These are phyloP conservation scores for Phellinidium pouzarii DNA, from an alignment of 1,284 basidiomycete species.

Conservation along the genomic window DNA sequence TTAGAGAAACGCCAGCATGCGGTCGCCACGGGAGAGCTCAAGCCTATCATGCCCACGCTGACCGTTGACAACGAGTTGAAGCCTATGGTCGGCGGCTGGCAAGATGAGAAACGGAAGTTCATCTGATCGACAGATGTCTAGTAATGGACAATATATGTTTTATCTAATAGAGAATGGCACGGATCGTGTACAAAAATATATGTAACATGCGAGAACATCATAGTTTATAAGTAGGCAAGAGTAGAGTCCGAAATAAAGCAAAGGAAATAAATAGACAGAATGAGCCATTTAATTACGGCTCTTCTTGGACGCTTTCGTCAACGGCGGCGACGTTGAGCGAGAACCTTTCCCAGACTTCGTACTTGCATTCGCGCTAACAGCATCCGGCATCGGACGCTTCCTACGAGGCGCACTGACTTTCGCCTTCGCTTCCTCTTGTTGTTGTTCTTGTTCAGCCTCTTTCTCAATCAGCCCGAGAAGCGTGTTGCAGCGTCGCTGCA, in stretches of 20 bases:
- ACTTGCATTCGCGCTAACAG: not conserved
- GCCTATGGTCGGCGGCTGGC: slow-evolving; percentile 14
- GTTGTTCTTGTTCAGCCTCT: slow-evolving; percentile 63
- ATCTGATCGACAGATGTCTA: not conserved
- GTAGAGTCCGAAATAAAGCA: not conserved
- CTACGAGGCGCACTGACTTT: slow-evolving; percentile 45
- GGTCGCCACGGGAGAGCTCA: slow-evolving; percentile 14
- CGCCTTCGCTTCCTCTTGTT: slow-evolving; percentile 60
- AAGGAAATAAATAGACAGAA: not conserved
- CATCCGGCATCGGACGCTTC: slow-evolving; percentile 20
- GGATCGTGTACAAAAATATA: not conserved
- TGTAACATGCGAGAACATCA: not conserved
- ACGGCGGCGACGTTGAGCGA: slow-evolving; percentile 12
- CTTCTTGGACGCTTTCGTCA: slow-evolving; percentile 14
- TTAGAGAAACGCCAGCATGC: slow-evolving; percentile 72
- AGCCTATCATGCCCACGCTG: slow-evolving; percentile 3
- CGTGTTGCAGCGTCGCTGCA: slow-evolving; percentile 87
- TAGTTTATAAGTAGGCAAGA: not conserved
- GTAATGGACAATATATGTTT: not conserved
- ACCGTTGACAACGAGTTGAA: slow-evolving; percentile 1
- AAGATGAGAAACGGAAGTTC: slow-evolving; percentile 1
- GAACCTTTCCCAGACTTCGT: slow-evolving; percentile 13
- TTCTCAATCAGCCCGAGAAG: slow-evolving; percentile 89
- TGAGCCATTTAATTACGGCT: not conserved
- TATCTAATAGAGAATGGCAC: not conserved